A percentile compares a stretch with the other conserved stretches of the same genome.
These are phyloP conservation scores for Pistacia atlantica DNA, from an alignment of 345 rosid species.

Conservation along the genomic window DNA sequence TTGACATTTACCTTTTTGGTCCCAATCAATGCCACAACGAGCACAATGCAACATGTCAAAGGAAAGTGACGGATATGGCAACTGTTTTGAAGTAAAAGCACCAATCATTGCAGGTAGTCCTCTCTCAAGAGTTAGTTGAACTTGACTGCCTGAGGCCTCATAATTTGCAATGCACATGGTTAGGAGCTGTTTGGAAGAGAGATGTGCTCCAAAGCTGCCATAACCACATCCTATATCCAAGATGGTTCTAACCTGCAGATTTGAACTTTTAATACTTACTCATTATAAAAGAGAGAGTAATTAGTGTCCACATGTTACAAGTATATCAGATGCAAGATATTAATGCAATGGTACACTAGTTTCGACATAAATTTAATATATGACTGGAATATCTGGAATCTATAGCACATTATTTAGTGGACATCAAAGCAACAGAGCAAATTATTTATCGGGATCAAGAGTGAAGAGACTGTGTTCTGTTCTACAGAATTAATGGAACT, in stretches of 20 bases:
- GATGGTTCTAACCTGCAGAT: constrained; percentile 83
- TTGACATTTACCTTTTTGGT: constrained; percentile 72
- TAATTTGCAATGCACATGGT: constrained; percentile 96
- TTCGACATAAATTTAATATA: neutral
- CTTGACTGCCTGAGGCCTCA: constrained; percentile 97
- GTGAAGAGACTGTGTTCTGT: neutral
- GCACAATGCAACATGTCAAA: constrained; percentile 99
- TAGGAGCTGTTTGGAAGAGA: constrained; percentile 70
- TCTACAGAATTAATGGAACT: neutral
- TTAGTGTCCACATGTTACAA: neutral
- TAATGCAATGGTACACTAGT: neutral
- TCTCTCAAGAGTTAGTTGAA: constrained; percentile 95
- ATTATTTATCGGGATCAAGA: neutral
- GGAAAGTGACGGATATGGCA: constrained; percentile 96
- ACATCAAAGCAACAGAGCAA: no score
- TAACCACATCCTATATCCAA: constrained; percentile 99
- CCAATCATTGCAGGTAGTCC: constrained; percentile 99
- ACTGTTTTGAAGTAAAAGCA: constrained; percentile 72
- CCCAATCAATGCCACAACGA: constrained; percentile 94
- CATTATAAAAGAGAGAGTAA: neutral
- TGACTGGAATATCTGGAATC: neutral
- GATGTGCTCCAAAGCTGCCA: constrained; percentile 99
- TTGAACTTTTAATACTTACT: neutral
- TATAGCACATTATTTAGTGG: neutral
- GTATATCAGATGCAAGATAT: neutral